Evolutionary conservation across 1,284 basidiomycete species (phyloP).

Genomic region (Paramarasmius palmivorus): DNA sequence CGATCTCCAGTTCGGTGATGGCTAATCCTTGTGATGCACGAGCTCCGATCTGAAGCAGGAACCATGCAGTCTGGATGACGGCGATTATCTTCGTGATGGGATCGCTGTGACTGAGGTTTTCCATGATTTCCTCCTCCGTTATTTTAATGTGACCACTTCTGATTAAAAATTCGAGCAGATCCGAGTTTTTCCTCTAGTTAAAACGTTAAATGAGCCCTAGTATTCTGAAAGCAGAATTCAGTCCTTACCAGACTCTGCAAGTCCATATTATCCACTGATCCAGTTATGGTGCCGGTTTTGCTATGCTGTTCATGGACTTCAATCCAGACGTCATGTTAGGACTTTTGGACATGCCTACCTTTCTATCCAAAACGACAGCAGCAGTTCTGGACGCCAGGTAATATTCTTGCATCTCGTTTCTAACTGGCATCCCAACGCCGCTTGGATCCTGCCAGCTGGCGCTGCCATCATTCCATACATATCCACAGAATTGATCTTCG

Average conservation of each 20-base stretch:
- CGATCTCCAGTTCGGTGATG: slow-evolving; percentile 1
- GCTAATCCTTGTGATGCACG: not conserved
- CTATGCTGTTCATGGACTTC: no score
- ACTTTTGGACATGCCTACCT: no score
- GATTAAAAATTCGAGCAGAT: not conserved
- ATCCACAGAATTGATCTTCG: not conserved
- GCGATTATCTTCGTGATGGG: not conserved
- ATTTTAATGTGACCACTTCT: not conserved
- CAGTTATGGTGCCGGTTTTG: no score
- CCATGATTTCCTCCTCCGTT: not conserved
- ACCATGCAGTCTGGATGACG: not conserved
- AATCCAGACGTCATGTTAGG: no score
- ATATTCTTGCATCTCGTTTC: not conserved
- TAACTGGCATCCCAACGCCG: no score
- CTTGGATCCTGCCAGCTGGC: no score
- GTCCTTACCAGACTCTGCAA: not conserved
- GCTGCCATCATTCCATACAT: not conserved
- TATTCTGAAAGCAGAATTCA: not conserved
- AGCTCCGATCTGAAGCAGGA: not conserved
- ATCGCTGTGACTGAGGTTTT: not conserved
- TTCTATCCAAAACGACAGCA: no score
- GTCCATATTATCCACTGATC: no score
- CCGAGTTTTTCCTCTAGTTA: no score
- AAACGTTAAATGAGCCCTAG: no score
- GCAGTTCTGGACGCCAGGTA: no score